Conservation (phyloP, 345 rosid species). For the Gossypium thurberi region DNA sequence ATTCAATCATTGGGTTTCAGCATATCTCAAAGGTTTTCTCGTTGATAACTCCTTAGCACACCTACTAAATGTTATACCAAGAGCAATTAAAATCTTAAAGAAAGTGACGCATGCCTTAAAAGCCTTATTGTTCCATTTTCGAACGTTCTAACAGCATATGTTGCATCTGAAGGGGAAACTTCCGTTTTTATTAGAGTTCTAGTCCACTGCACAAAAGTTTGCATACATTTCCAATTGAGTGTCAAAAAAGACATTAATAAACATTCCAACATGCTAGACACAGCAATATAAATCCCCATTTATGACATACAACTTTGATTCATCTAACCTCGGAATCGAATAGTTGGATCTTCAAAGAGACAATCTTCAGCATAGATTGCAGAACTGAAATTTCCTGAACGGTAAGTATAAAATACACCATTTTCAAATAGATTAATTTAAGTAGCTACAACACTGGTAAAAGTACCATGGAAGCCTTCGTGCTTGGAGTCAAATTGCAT, state of each 20-base stretch:
- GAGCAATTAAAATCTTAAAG: too few species aligned
- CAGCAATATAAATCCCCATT: neutral
- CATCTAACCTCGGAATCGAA: constrained; percentile 64
- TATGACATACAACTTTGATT: neutral
- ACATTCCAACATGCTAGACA: neutral
- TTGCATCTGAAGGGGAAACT: neutral
- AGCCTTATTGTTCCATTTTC: too few species aligned
- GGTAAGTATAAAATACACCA: neutral
- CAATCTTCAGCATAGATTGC: constrained; percentile 63
- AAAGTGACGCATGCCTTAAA: too few species aligned
- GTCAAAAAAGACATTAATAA: neutral
- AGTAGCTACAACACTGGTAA: neutral
- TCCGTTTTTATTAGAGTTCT: neutral
- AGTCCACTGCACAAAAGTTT: neutral
- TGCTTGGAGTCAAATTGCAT: too few species aligned
- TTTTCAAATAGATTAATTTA: neutral
- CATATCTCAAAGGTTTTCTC: too few species aligned
- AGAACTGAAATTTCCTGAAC: constrained; percentile 58
- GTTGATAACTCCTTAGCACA: too few species aligned
- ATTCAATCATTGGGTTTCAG: too few species aligned
- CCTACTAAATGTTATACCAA: too few species aligned
- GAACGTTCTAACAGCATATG: too few species aligned
- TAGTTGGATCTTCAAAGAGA: constrained; percentile 86
- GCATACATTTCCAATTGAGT: neutral
- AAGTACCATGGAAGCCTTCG: too few species aligned